phyloP scores from a whole-genome alignment of 495 filamentous ascomycete species.

The Rhypophila decipiens region DNA sequence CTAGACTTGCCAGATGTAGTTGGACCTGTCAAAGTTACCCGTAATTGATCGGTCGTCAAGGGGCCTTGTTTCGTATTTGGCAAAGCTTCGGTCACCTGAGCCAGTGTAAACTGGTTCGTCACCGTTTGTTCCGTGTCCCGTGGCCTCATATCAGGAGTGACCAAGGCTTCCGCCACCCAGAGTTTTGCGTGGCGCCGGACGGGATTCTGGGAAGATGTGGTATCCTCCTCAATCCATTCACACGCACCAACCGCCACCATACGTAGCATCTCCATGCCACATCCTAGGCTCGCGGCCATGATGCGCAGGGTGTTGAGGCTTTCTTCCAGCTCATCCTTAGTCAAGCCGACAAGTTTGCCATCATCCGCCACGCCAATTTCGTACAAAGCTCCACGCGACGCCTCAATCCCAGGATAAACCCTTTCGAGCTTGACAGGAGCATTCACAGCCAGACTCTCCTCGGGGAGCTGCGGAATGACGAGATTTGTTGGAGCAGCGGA shows the following conservation, averaged over 20 bases:
- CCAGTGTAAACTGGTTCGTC: slow-evolving; percentile 2
- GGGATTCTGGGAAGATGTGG: slow-evolving; percentile 1
- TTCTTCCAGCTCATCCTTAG: slow-evolving; percentile 84
- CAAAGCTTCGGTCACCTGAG: slow-evolving; percentile 11
- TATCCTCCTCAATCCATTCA: slow-evolving; percentile 52
- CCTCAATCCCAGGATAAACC: slow-evolving; percentile 76
- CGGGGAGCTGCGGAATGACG: slow-evolving; percentile 66
- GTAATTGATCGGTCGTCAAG: slow-evolving; percentile 63
- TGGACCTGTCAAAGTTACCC: slow-evolving; percentile 84
- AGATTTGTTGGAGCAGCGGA: slow-evolving; percentile 57
- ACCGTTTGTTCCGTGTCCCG: slow-evolving; percentile 10
- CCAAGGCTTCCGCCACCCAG: slow-evolving; percentile 79
- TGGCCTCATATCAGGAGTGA: slow-evolving; percentile 33
- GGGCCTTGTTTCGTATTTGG: slow-evolving; percentile 23
- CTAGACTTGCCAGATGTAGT: slow-evolving; percentile 94
- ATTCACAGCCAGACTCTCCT: slow-evolving; percentile 47
- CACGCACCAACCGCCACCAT: slow-evolving; percentile 83
- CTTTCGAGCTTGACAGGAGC: slow-evolving; percentile 53
- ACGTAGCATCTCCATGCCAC: slow-evolving; percentile 74
- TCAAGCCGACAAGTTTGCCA: slow-evolving; percentile 84
- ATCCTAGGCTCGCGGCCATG: slow-evolving; percentile 90
- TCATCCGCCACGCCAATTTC: slow-evolving; percentile 96
- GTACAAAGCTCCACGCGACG: slow-evolving; percentile 87
- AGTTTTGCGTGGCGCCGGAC: slow-evolving; percentile 48
- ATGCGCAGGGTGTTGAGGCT: slow-evolving; percentile 73